These are phyloP conservation scores for Cyathus striatus DNA, from an alignment of 768 basidiomycete genomes.

Conservation along the genomic window DNA sequence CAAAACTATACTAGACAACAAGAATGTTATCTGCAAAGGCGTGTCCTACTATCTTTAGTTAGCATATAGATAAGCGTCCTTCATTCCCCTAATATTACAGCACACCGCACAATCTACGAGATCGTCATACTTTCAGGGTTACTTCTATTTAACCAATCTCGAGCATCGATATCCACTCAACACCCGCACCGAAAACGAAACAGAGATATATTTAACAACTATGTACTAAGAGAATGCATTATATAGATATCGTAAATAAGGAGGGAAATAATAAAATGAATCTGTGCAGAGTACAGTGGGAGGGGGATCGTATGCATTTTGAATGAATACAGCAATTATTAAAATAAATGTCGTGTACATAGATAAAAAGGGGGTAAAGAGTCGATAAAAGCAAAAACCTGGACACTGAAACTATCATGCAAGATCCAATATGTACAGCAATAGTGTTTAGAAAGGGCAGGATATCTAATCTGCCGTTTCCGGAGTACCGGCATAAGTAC, in stretches of 20 bases:
- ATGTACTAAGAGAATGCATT: background rate
- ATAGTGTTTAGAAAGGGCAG: no score
- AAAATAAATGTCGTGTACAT: background rate
- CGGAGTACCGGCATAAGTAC: background rate
- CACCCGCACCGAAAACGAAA: background rate
- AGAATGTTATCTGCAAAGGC: no score
- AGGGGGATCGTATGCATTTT: no score
- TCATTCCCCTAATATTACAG: background rate
- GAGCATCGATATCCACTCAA: background rate
- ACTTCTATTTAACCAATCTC: background rate
- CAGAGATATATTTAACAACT: background rate
- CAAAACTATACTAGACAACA: no score
- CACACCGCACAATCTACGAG: background rate
- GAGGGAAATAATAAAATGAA: background rate
- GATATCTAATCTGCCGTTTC: background rate
- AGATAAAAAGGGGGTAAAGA: no score
- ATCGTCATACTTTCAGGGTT: background rate
- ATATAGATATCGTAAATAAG: background rate
- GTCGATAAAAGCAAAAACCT: background rate
- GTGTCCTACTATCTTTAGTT: no score
- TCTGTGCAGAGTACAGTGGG: background rate
- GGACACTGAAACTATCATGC: background rate
- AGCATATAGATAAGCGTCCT: background rate
- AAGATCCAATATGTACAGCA: no score
- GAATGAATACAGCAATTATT: no score